Evolutionary conservation across 1,139 yeast genomes (phyloP).

Genomic region (Geotrichum europaeum): DNA sequence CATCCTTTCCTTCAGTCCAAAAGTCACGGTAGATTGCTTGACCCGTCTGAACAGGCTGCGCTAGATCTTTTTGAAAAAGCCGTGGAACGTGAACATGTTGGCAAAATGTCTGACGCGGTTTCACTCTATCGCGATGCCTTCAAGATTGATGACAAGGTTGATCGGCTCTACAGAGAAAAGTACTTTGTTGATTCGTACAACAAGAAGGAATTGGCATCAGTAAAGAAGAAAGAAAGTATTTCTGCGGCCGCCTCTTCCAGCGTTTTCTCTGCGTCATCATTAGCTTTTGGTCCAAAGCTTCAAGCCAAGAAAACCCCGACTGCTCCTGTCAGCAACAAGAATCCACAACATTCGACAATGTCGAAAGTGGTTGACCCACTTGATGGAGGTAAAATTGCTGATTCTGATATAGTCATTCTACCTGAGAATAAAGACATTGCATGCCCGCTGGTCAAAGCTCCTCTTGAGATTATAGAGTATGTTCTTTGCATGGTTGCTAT

Average conservation of each 20-base stretch:
- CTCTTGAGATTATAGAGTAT: conserved; percentile 56
- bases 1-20: neutral
- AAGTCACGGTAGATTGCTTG: neutral
- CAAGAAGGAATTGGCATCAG: neutral
- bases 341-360: neutral
- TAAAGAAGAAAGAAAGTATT: neutral
- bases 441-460: conserved; percentile 52
- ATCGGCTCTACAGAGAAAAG: conserved; percentile 57
- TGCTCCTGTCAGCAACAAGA: neutral
- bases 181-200: conserved; percentile 22
- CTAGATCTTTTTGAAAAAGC: conserved; percentile 63
- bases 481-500: conserved; percentile 51
- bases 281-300: neutral
- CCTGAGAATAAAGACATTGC: conserved; percentile 41
- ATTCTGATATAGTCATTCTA: conserved; percentile 35
- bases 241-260: neutral
- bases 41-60: conserved; percentile 37
- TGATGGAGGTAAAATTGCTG: conserved; percentile 35
- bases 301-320: neutral
- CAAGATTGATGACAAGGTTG: conserved; percentile 52
- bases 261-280: neutral
- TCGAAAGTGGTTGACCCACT: neutral
- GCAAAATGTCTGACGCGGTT: conserved; percentile 77
- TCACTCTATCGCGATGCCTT: conserved; percentile 66
- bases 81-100: conserved; percentile 63